Percentiles rank a stretch among this genome's conserved stretches.
phyloP scores from a whole-genome alignment of 257 asterid genomes.

The Salvia splendens region DNA sequence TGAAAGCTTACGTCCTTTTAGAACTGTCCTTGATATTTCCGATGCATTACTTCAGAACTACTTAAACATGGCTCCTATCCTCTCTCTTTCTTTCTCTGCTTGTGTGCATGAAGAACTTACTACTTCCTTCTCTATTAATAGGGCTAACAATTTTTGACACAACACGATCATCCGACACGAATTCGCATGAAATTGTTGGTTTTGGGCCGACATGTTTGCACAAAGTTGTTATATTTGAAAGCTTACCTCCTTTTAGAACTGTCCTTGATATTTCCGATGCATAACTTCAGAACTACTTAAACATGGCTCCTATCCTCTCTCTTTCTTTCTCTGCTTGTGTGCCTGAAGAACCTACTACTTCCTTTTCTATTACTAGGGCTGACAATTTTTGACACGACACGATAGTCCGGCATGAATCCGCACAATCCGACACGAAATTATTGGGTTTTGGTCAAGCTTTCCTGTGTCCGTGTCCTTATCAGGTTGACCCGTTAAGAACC shows the following conservation, averaged over 20 bases:
- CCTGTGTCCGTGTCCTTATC: too few species aligned
- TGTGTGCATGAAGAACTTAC: neutral
- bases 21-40: neutral
- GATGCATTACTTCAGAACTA: neutral
- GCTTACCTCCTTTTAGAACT: neutral
- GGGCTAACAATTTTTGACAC: too few species aligned
- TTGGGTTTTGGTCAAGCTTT: too few species aligned
- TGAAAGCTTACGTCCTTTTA: neutral
- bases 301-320: neutral
- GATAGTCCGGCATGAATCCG: too few species aligned
- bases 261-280: neutral
- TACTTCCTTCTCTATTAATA: too few species aligned
- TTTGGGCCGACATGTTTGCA: too few species aligned
- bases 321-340: neutral
- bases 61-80: neutral
- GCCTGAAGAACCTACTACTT: neutral
- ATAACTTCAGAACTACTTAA: neutral
- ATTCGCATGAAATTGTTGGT: too few species aligned
- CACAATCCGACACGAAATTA: too few species aligned
- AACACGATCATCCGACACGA: too few species aligned
- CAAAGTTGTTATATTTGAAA: neutral
- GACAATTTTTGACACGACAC: too few species aligned
- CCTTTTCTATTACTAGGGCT: too few species aligned
- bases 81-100: neutral
- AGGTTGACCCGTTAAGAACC: too few species aligned